These are phyloP conservation scores for Sequoiadendron giganteum DNA, from an alignment of 75 land plant genomes.

Conservation along the genomic window DNA sequence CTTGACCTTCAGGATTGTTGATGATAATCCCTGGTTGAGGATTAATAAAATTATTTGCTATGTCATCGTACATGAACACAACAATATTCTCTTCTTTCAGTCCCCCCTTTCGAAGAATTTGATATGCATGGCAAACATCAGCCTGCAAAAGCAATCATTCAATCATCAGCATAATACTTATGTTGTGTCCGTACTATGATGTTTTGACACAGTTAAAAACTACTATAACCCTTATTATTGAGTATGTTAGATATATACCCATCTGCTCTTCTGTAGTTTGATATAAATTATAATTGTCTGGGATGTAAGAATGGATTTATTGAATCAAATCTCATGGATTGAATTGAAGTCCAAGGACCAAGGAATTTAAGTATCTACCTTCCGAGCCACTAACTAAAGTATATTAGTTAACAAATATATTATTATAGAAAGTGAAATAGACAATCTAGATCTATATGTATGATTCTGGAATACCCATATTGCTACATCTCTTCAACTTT, in stretches of 20 bases:
- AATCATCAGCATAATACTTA: not conserved
- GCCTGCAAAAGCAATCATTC: conserved; percentile 44
- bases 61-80: conserved; percentile 93
- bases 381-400: not conserved
- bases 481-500: not conserved
- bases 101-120: conserved; percentile 74
- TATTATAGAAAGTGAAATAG: not conserved
- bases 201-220: too few relatives aligned
- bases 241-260: not conserved
- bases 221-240: not conserved
- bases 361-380: not conserved
- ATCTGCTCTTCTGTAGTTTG: not conserved
- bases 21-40: conserved; percentile 79
- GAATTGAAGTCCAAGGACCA: not conserved
- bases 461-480: not conserved
- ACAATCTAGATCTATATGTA: not conserved
- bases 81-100: conserved; percentile 88
- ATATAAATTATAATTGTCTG: not conserved
- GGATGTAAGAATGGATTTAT: not conserved
- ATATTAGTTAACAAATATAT: not conserved
- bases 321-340: not conserved
- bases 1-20: conserved; percentile 69
- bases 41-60: conserved; percentile 62
- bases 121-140: conserved; percentile 93
- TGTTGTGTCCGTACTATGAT: not conserved